Evolutionary conservation across 2,329 filamentous ascomycete species (phyloP).

Genomic region (Cytospora piceae): DNA sequence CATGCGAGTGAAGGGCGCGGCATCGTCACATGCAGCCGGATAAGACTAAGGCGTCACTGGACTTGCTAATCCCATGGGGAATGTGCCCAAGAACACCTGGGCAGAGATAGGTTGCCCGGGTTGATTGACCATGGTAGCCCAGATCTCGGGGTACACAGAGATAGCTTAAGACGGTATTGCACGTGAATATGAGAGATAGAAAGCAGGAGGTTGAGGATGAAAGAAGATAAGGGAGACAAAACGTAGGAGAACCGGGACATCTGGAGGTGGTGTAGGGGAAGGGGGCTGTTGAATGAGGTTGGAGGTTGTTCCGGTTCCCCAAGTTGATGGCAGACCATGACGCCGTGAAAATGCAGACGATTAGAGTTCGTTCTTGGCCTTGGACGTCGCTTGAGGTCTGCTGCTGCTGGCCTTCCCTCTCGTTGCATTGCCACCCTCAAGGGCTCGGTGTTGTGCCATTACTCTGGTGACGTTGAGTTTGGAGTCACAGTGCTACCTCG

Average conservation of each 20-base stretch:
- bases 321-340: conserved; percentile 60
- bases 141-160: conserved; percentile 62
- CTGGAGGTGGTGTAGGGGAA: conserved; percentile 55
- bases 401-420: not conserved
- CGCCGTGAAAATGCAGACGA: conserved; percentile 50
- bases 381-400: not conserved
- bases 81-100: conserved; percentile 57
- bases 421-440: not conserved
- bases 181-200: conserved; percentile 55
- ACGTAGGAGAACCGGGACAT: conserved; percentile 55
- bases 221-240: conserved; percentile 58
- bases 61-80: conserved; percentile 65
- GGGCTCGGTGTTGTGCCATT: not conserved
- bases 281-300: conserved; percentile 62
- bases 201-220: conserved; percentile 58
- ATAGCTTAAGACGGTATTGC: conserved; percentile 60
- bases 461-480: not conserved
- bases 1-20: conserved; percentile 15
- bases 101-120: conserved; percentile 58
- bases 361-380: conserved; percentile 32
- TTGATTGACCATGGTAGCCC: conserved; percentile 62
- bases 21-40: conserved; percentile 14
- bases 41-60: conserved; percentile 2
- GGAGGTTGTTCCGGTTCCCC: conserved; percentile 65
- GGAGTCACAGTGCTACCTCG: not conserved